Evolutionary conservation across 139 green algal genomes (phyloP).

Genomic region (Tetraselmis striata): DNA sequence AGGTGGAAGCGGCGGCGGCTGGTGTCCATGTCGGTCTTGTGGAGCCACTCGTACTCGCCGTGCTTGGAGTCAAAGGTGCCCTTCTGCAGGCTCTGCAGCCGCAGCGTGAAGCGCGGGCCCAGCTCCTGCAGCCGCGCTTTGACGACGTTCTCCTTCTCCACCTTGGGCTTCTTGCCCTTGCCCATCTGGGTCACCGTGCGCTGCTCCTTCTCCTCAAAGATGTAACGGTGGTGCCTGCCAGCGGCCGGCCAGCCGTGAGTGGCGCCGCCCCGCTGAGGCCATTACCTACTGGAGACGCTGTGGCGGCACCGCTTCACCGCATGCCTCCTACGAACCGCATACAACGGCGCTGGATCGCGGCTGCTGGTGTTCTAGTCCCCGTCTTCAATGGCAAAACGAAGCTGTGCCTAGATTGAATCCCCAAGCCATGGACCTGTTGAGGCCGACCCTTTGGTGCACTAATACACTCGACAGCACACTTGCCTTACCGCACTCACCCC

Average conservation of each 20-base stretch:
- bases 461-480: no score
- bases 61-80: slow-evolving; percentile 89
- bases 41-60: slow-evolving; percentile 95
- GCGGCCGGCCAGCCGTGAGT: not conserved
- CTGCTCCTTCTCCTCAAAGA: slow-evolving; percentile 80
- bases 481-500: no score
- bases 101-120: slow-evolving; percentile 93
- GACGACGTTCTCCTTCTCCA: slow-evolving; percentile 49
- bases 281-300: no score
- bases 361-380: no score
- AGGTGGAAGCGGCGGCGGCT: slow-evolving; percentile 64
- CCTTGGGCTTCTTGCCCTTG: slow-evolving; percentile 23
- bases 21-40: slow-evolving; percentile 76
- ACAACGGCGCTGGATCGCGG: no score
- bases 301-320: no score
- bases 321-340: no score
- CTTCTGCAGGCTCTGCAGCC: slow-evolving; percentile 83
- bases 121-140: slow-evolving; percentile 84
- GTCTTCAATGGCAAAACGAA: no score
- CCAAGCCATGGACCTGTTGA: no score
- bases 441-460: no score
- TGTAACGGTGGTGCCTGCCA: slow-evolving; percentile 82
- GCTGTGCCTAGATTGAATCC: no score
- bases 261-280: not conserved
- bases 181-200: slow-evolving; percentile 22